Evolutionary conservation across 106 monocot genomes (phyloP).

Genomic region (Dendrobium catenatum): DNA sequence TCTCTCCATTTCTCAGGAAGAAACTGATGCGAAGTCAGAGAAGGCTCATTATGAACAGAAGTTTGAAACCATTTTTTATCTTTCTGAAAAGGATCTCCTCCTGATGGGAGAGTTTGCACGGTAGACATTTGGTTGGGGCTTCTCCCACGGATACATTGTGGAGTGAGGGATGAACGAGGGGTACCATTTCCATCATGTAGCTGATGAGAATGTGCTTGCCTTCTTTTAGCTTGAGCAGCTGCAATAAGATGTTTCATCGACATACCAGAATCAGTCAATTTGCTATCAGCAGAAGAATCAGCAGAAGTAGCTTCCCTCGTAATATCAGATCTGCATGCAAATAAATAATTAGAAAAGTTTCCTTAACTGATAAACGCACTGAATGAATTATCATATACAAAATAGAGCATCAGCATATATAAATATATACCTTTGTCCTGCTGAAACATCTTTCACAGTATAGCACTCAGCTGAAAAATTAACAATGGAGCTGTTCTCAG

Average conservation of each 20-base stretch:
- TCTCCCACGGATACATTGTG: conserved; percentile 26
- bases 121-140: conserved; percentile 39
- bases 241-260: conserved; percentile 80
- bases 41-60: conserved; percentile 22
- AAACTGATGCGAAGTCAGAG: conserved; percentile 15
- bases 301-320: conserved; percentile 15
- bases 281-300: conserved; percentile 21
- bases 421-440: conserved; percentile 29
- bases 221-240: conserved; percentile 80
- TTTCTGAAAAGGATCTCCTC: conserved; percentile 23
- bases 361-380: background rate
- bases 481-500: conserved; percentile 33
- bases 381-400: background rate
- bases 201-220: conserved; percentile 34
- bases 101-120: conserved; percentile 10
- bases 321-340: conserved; percentile 22
- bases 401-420: background rate
- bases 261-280: conserved; percentile 25
- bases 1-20: conserved; percentile 15
- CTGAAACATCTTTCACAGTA: conserved; percentile 24
- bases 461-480: conserved; percentile 47
- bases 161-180: conserved; percentile 19
- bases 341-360: background rate
- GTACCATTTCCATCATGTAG: conserved; percentile 19
- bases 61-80: conserved; percentile 17